These are phyloP conservation scores for Diaporthe nobilis DNA, from an alignment of 2,329 filamentous ascomycete genomes.

Conservation along the genomic window DNA sequence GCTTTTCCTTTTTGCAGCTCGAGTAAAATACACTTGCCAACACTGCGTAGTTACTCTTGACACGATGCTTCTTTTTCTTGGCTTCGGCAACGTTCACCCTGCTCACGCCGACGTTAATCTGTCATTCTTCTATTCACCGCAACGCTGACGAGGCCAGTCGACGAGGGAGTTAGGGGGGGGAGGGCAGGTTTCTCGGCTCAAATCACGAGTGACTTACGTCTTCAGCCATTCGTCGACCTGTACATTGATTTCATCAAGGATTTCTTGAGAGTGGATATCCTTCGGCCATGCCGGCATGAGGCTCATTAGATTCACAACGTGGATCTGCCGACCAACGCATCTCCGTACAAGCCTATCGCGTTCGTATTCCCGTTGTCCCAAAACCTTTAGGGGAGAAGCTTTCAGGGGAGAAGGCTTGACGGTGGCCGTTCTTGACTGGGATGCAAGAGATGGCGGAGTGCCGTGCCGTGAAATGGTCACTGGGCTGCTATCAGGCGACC, in stretches of 20 bases:
- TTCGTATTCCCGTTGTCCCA: too few species aligned
- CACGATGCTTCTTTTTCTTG: not conserved
- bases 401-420: too few species aligned
- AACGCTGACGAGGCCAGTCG: too few species aligned
- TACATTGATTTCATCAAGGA: not conserved
- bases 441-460: too few species aligned
- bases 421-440: too few species aligned
- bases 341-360: not conserved
- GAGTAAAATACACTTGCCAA: not conserved
- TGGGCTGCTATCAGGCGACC: too few species aligned
- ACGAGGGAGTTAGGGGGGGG: too few species aligned
- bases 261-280: not conserved
- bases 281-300: constrained; percentile 1
- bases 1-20: constrained; percentile 3
- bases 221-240: constrained; percentile 7
- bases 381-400: too few species aligned
- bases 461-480: too few species aligned
- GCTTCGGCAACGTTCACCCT: not conserved
- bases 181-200: too few species aligned
- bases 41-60: not conserved
- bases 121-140: too few species aligned
- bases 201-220: constrained; percentile 12
- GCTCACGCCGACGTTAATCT: too few species aligned
- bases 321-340: not conserved
- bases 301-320: not conserved